phyloP scores from a whole-genome alignment of 805 yeast genomes.

The Yarrowia keelungensis region DNA sequence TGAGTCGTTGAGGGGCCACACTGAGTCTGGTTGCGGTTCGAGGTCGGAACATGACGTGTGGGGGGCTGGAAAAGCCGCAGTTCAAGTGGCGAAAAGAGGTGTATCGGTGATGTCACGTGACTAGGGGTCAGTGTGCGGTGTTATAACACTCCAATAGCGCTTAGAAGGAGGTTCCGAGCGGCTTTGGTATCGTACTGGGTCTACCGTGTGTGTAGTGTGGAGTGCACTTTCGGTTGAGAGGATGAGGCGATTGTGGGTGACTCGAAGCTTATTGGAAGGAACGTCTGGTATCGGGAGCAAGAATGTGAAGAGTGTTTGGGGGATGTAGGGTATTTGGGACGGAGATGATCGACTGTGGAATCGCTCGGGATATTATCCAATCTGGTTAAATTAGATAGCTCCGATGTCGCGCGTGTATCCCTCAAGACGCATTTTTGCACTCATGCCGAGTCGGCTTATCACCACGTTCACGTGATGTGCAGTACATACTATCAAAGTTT shows the following conservation, averaged over 20 bases:
- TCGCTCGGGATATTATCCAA: background rate
- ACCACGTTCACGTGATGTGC: conserved; percentile 23
- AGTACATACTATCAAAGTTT: conserved; percentile 37
- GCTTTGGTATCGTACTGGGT: too few species aligned
- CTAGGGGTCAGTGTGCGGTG: too few species aligned
- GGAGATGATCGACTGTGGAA: too few species aligned
- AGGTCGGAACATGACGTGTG: conserved; percentile 20
- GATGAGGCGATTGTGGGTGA: conserved; percentile 34
- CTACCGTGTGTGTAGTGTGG: conserved; percentile 1
- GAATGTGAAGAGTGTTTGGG: conserved; percentile 22
- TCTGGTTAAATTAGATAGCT: too few species aligned
- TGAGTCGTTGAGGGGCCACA: conserved; percentile 17
- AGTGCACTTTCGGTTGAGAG: conserved; percentile 22
- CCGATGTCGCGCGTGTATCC: background rate
- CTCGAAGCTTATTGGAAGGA: conserved; percentile 6
- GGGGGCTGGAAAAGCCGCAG: conserved; percentile 9
- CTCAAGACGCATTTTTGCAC: background rate
- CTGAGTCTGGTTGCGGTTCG: conserved; percentile 5
- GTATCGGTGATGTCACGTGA: background rate
- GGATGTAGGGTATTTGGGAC: background rate
- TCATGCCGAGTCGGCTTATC: conserved; percentile 39
- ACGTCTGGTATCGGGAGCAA: conserved; percentile 27
- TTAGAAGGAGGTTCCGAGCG: too few species aligned
- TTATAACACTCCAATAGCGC: too few species aligned
- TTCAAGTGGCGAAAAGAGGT: background rate